phyloP scores from a whole-genome alignment of 2,329 filamentous ascomycete genomes.

The Fusarium torulosum region DNA sequence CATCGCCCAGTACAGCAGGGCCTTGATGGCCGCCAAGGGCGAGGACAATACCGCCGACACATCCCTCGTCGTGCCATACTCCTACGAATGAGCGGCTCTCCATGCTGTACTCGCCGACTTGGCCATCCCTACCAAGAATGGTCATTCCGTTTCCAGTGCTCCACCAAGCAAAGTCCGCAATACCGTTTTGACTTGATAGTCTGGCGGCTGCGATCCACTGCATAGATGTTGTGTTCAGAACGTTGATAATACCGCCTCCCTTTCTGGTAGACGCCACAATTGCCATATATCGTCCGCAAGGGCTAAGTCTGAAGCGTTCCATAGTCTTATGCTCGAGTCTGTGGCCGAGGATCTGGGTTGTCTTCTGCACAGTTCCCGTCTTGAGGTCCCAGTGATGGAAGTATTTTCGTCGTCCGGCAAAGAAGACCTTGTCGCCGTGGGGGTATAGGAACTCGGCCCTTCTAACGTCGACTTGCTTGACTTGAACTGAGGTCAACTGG shows the following conservation, averaged over 20 bases:
- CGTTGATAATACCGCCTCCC: constrained; percentile 88
- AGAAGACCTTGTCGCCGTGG: constrained; percentile 82
- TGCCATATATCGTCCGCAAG: constrained; percentile 88
- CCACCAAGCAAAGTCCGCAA: constrained; percentile 97
- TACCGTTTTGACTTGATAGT: constrained; percentile 83
- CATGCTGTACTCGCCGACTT: constrained; percentile 90
- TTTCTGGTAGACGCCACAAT: constrained; percentile 84
- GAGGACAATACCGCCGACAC: constrained; percentile 85
- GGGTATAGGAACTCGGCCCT: constrained; percentile 84
- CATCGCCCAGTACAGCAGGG: constrained; percentile 74
- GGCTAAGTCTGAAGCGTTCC: constrained; percentile 90
- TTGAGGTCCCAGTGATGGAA: constrained; percentile 95
- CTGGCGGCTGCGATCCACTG: constrained; percentile 90
- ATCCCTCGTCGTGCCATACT: constrained; percentile 91
- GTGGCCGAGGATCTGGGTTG: constrained; percentile 80
- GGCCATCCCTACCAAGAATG: constrained; percentile 86
- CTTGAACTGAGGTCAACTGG: constrained; percentile 88
- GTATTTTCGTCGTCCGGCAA: constrained; percentile 87
- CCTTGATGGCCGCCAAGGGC: constrained; percentile 79
- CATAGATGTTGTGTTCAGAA: constrained; percentile 81
- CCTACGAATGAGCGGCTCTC: constrained; percentile 76
- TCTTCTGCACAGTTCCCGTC: constrained; percentile 84
- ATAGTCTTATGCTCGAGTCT: constrained; percentile 87
- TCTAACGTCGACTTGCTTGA: constrained; percentile 84
- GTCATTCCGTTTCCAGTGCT: constrained; percentile 82